These are phyloP conservation scores for Hypomyces rosellus DNA, from an alignment of 2,329 filamentous ascomycete species.

Conservation along the genomic window DNA sequence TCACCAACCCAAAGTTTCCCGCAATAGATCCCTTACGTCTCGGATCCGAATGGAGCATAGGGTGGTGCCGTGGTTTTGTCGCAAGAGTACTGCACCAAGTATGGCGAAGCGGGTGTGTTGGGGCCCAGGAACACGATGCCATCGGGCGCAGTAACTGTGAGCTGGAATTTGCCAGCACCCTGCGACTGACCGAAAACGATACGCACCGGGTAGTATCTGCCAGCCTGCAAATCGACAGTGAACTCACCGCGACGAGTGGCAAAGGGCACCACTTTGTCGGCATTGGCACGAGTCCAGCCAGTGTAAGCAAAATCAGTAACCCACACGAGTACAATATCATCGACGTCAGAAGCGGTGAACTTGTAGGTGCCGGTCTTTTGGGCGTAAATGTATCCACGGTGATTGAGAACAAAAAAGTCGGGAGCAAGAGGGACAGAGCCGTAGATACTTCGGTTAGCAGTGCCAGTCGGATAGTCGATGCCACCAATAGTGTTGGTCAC, in stretches of 20 bases:
- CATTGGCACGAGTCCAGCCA: constrained; percentile 19
- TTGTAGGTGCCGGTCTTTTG: constrained; percentile 18
- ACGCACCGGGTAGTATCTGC: constrained; percentile 12
- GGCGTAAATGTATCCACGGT: constrained; percentile 20
- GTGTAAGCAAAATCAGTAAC: constrained; percentile 12
- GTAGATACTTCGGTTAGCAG: neutral
- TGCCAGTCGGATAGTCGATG: neutral
- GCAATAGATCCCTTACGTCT: too few relatives aligned
- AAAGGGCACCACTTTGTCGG: constrained; percentile 15
- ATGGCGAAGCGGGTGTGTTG: neutral
- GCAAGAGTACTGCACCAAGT: too few relatives aligned
- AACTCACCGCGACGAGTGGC: constrained; percentile 14
- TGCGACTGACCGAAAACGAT: constrained; percentile 14
- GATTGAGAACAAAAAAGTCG: constrained; percentile 18
- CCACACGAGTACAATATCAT: constrained; percentile 14
- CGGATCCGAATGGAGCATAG: too few relatives aligned
- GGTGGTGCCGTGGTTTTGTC: too few relatives aligned
- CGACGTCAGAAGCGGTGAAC: constrained; percentile 15
- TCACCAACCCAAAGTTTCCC: too few relatives aligned
- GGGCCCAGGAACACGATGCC: constrained; percentile 8
- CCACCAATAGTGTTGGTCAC: neutral
- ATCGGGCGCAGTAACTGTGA: constrained; percentile 9
- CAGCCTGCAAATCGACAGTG: constrained; percentile 11
- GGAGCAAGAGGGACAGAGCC: neutral
- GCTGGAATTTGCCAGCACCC: constrained; percentile 7